Conservation (phyloP, 2,329 filamentous ascomycete genomes). For the Ascochyta viciae-villosae region DNA sequence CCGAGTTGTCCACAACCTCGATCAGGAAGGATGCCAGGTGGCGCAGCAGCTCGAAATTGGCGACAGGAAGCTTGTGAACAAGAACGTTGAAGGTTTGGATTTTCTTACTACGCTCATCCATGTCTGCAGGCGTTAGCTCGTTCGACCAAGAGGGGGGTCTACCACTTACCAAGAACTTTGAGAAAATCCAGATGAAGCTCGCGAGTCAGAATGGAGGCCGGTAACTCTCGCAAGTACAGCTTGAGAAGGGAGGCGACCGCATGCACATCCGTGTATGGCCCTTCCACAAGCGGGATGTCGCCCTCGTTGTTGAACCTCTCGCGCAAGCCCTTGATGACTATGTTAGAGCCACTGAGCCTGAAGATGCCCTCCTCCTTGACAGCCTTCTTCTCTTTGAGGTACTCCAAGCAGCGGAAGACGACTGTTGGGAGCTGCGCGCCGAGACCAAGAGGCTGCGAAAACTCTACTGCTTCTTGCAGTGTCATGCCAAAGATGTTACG, state of each 20-base stretch:
- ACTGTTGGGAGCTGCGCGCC: slow-evolving; percentile 85
- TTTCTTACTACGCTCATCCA: slow-evolving; percentile 77
- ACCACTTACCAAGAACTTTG: slow-evolving; percentile 68
- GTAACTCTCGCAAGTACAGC: slow-evolving; percentile 89
- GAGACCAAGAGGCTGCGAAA: slow-evolving; percentile 75
- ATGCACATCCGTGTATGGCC: slow-evolving; percentile 92
- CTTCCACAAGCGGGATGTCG: slow-evolving; percentile 87
- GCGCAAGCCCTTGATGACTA: slow-evolving; percentile 87
- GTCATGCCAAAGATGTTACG: slow-evolving; percentile 80
- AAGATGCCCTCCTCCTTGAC: slow-evolving; percentile 93
- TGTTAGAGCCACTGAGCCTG: slow-evolving; percentile 93
- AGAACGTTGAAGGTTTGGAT: slow-evolving; percentile 77
- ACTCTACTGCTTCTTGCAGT: slow-evolving; percentile 84
- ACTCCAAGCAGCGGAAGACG: slow-evolving; percentile 94
- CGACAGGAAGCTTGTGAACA: slow-evolving; percentile 78
- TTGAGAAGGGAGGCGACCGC: slow-evolving; percentile 94
- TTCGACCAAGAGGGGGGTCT: not conserved
- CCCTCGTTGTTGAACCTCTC: slow-evolving; percentile 94
- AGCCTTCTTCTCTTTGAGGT: slow-evolving; percentile 82
- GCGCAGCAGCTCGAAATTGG: slow-evolving; percentile 81
- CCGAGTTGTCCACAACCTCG: slow-evolving; percentile 87
- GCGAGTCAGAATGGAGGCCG: slow-evolving; percentile 86
- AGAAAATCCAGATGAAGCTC: slow-evolving; percentile 92
- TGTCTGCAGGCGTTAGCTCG: slow-evolving; percentile 60
- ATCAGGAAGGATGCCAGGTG: slow-evolving; percentile 89